Evolutionary conservation across 139 green algal genomes (phyloP), one percentile per base, ranked within the genome.

Genomic region (Desmodesmus armatus): DNA sequence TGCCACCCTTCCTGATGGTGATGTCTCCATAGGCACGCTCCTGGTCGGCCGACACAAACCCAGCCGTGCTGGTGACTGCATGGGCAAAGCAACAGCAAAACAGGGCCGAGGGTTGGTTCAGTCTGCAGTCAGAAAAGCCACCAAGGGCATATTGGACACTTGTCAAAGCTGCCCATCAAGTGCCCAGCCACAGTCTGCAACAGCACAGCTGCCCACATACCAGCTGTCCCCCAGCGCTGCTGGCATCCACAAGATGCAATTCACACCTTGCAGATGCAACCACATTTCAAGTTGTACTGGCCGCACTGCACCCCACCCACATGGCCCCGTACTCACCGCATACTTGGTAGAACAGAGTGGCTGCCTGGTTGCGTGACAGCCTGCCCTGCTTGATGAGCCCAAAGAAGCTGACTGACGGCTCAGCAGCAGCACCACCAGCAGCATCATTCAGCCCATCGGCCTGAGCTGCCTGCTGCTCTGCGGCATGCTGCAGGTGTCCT

Each of bases 271-370:
- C 47, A 29, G 58, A 19, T 35, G 58, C 58, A 67, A 19, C 47
- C 13, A 1, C 47, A 58, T 35, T 23, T n/a, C n/a, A n/a, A n/a
- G n/a, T n/a, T n/a, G n/a, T n/a, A n/a, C 23, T 23, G 58, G 11
- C 58, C 25, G 58, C 58, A 17, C 58, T 4, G 6, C 63, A 72
- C 63, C 27, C 29, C 29, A 37, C 25, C 63, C 40, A 15, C 11
- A 70, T 39, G 3, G n/a, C 4, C 7, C 19, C 41, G 29, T 11
- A 80, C 80, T 70, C 66, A 85, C 66, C 80, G 49, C 80, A 85
- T 31, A 85, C 67, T 47, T 90, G 86, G 81, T 87, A 87, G 75
- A 90, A 90, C 29, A 90, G 81, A 74, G 84, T 90, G 27, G 85
- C 86, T 3, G 86, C 86, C 60, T 84, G 65, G 5, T 43, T 11